These are phyloP conservation scores for Candida sphagnicola DNA, from an alignment of 805 yeast species.

Conservation along the genomic window DNA sequence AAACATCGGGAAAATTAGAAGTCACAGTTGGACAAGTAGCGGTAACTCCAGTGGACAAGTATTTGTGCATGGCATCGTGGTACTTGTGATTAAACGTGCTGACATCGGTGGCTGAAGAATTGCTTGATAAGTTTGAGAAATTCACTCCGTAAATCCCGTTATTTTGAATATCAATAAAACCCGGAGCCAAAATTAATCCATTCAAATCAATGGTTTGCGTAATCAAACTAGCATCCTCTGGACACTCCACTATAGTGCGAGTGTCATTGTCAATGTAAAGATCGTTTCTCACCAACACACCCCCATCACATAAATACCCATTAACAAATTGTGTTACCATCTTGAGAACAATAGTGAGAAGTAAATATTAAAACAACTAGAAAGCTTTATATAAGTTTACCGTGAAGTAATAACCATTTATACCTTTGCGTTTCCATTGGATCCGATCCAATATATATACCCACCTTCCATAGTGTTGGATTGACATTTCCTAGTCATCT, in stretches of 20 bases:
- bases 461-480: not conserved
- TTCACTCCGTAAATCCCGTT: constrained; percentile 58
- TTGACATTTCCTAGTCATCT: not conserved
- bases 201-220: constrained; percentile 37
- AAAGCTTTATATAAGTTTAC: not conserved
- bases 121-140: constrained; percentile 35
- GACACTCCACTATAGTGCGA: constrained; percentile 39
- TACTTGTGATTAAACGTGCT: constrained; percentile 31
- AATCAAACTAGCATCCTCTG: constrained; percentile 11
- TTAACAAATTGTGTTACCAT: constrained; percentile 29
- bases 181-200: constrained; percentile 50
- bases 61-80: constrained; percentile 41
- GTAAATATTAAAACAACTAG: not conserved
- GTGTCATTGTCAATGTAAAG: constrained; percentile 39
- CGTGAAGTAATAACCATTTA: no score
- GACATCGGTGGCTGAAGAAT: constrained; percentile 27
- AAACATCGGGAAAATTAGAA: constrained; percentile 47
- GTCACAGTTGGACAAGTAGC: constrained; percentile 55
- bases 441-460: no score
- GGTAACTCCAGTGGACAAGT: constrained; percentile 51
- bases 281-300: constrained; percentile 31
- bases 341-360: not conserved
- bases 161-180: constrained; percentile 54
- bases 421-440: no score
- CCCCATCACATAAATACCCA: constrained; percentile 41